Conservation (phyloP, 495 filamentous ascomycete genomes). For the Neurospora sp. region DNA sequence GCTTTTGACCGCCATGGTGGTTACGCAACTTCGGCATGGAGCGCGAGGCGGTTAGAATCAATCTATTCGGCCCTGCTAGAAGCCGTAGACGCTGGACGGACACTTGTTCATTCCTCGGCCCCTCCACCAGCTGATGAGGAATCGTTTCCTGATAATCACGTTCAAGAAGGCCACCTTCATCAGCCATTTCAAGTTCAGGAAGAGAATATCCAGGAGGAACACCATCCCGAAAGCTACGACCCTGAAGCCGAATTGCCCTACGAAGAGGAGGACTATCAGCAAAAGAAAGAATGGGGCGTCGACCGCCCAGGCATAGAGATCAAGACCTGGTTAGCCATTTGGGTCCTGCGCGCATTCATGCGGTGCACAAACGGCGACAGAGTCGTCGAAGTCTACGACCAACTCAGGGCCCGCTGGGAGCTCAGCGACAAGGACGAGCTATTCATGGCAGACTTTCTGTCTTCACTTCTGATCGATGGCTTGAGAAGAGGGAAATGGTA, state of each 20-base stretch:
- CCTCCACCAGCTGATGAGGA: background rate
- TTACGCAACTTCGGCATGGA: slow-evolving; percentile 53
- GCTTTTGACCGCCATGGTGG: slow-evolving; percentile 66
- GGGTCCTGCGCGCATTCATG: slow-evolving; percentile 37
- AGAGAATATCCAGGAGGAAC: background rate
- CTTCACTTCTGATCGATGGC: slow-evolving; percentile 4
- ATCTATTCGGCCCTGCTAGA: slow-evolving; percentile 36
- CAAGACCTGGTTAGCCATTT: slow-evolving; percentile 39
- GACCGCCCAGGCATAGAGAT: slow-evolving; percentile 28
- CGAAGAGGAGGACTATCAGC: background rate
- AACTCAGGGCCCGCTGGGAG: slow-evolving; percentile 27
- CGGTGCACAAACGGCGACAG: slow-evolving; percentile 25
- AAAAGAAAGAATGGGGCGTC: background rate
- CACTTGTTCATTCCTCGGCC: background rate
- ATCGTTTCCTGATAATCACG: background rate
- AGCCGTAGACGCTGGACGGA: slow-evolving; percentile 24
- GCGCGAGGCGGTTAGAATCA: slow-evolving; percentile 42
- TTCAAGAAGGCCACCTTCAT: background rate
- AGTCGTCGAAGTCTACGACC: slow-evolving; percentile 33
- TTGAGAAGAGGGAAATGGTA: background rate
- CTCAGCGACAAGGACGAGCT: slow-evolving; percentile 18
- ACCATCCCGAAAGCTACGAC: background rate
- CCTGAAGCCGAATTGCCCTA: background rate
- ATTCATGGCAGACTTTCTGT: slow-evolving; percentile 30
- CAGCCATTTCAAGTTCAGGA: background rate